A percentile compares a stretch with the other conserved stretches of the same genome.
Evolutionary conservation across 73 alveolate species (phyloP).

Genomic region (Paramecium primaurelia): DNA sequence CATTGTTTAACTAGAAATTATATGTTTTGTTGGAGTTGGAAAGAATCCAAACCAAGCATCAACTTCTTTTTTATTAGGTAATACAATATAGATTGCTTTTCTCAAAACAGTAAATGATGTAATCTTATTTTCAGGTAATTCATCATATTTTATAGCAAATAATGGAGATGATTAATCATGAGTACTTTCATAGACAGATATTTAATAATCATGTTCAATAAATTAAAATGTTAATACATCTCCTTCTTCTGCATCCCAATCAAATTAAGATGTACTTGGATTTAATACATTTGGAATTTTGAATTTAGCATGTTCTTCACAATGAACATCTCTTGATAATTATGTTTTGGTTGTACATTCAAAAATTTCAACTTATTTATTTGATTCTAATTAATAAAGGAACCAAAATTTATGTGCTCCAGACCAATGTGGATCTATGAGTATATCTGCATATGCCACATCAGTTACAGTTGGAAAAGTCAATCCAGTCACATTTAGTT

Average conservation of each 20-base stretch:
- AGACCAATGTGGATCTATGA: conserved; percentile 6
- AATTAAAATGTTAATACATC: not conserved
- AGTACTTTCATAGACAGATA: not conserved
- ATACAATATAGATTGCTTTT: not conserved
- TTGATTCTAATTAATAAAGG: not conserved
- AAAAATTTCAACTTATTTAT: not conserved
- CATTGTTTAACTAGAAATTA: not conserved
- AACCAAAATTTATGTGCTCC: not conserved
- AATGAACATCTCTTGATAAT: not conserved
- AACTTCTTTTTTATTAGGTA: not conserved
- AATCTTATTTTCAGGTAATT: not conserved
- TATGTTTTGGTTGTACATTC: not conserved
- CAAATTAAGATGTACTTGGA: not conserved
- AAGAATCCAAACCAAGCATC: not conserved
- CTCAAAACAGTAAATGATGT: not conserved
- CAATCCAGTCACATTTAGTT: not conserved
- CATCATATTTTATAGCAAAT: not conserved
- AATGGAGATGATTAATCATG: not conserved
- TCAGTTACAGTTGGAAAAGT: not conserved
- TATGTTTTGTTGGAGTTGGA: not conserved
- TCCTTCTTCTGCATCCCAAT: conserved; percentile 6
- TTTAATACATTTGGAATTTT: not conserved
- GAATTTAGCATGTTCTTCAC: not conserved
- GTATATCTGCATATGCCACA: conserved; percentile 23
- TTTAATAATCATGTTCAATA: not conserved